A percentile compares a stretch with the other conserved stretches of the same genome.
Evolutionary conservation across 1,284 basidiomycete genomes (phyloP).

Genomic region (Melampsora abietis-canadensis): DNA sequence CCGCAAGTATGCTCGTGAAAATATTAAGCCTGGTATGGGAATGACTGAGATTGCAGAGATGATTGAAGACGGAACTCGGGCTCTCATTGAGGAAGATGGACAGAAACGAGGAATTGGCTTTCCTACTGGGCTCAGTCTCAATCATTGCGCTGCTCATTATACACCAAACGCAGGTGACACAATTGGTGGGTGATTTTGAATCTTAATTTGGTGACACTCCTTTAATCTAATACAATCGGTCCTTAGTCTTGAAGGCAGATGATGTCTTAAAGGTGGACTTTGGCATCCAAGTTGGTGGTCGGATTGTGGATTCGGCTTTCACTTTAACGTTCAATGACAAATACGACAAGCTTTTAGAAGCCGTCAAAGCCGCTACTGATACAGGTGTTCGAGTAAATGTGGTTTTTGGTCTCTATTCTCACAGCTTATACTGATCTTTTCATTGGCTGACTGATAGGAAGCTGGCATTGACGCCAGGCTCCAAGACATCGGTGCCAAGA

Average conservation of each 20-base stretch:
- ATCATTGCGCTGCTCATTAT: constrained; percentile 95
- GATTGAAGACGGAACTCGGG: constrained; percentile 86
- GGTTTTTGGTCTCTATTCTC: constrained; percentile 44
- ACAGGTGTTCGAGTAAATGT: constrained; percentile 71
- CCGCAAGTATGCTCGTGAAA: constrained; percentile 71
- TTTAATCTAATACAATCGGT: not conserved
- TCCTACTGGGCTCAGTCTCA: constrained; percentile 92
- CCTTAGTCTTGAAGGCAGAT: constrained; percentile 68
- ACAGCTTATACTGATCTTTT: not conserved
- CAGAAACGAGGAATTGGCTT: constrained; percentile 84
- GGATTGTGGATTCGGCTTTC: constrained; percentile 93
- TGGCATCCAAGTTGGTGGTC: constrained; percentile 91
- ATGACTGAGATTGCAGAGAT: constrained; percentile 92
- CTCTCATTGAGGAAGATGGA: constrained; percentile 85
- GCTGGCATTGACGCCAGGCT: constrained; percentile 93
- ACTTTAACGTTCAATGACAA: constrained; percentile 84
- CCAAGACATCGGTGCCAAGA: constrained; percentile 84
- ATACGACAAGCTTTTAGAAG: constrained; percentile 82
- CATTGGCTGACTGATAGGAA: constrained; percentile 61
- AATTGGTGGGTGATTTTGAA: constrained; percentile 60
- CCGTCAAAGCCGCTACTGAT: constrained; percentile 89
- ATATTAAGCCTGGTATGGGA: constrained; percentile 86
- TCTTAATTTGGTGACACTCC: not conserved
- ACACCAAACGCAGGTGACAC: constrained; percentile 94
- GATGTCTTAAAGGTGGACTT: constrained; percentile 97